Conservation (phyloP, 1,139 yeast genomes). For the Arxiozyma heterogenica region DNA sequence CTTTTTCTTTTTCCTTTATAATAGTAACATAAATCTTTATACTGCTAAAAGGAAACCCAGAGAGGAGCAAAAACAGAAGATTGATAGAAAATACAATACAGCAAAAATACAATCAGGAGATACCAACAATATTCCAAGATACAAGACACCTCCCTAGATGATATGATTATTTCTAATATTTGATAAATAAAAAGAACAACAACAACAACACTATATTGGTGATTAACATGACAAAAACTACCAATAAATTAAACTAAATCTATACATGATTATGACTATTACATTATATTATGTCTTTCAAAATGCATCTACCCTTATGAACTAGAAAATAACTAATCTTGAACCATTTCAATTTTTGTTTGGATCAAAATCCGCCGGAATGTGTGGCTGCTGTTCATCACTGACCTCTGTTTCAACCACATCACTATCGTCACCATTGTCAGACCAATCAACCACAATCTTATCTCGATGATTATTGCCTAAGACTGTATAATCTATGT, state of each 20-base stretch:
- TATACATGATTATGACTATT: background rate
- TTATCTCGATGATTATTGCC: slow-evolving; percentile 29
- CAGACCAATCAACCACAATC: slow-evolving; percentile 60
- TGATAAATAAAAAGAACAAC: no score
- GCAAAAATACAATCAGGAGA: no score
- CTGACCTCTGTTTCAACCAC: slow-evolving; percentile 7
- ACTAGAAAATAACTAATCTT: background rate
- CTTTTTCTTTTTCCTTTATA: no score
- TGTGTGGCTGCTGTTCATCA: background rate
- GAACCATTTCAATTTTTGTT: slow-evolving; percentile 4
- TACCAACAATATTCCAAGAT: no score
- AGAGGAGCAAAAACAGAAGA: background rate
- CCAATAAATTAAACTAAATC: background rate
- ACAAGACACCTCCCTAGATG: no score
- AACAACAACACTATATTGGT: background rate
- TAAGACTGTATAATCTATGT: slow-evolving; percentile 44
- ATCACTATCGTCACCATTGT: slow-evolving; percentile 32
- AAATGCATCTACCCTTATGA: background rate
- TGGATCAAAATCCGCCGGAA: slow-evolving; percentile 18
- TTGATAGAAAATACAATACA: background rate
- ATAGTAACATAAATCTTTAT: no score
- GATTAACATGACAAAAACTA: background rate
- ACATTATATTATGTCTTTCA: background rate
- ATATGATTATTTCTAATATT: background rate
- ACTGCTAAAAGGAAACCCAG: background rate